Percentiles rank a stretch among this genome's conserved stretches.
phyloP scores from a whole-genome alignment of 306 rosid species.

The Inga oerstediana region DNA sequence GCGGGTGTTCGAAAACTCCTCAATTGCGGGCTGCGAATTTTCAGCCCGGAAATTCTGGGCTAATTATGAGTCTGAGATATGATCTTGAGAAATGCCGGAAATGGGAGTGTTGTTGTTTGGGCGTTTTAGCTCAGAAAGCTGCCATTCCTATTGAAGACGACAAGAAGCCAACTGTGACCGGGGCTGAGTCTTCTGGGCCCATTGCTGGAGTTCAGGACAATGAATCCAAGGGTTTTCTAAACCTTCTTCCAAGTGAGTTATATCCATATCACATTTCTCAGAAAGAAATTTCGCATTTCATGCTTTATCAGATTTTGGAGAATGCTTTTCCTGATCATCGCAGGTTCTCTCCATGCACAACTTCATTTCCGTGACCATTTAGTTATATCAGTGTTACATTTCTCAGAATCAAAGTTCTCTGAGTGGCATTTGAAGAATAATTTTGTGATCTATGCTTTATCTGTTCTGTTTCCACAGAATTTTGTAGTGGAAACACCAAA shows the following conservation, averaged over 20 bases:
- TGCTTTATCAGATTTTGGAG: background rate
- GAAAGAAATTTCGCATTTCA: conserved; percentile 5
- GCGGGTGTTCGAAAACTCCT: conserved; percentile 41
- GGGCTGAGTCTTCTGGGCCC: conserved; percentile 42
- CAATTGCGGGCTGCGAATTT: conserved; percentile 43
- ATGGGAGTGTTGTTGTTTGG: conserved; percentile 59
- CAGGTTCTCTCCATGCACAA: background rate
- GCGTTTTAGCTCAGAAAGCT: conserved; percentile 58
- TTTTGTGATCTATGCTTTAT: background rate
- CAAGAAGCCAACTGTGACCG: conserved; percentile 49
- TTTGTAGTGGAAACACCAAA: conserved; percentile 11
- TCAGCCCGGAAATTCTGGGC: conserved; percentile 32
- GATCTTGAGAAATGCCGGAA: conserved; percentile 40
- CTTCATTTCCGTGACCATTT: background rate
- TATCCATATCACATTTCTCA: background rate
- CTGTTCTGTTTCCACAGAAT: conserved; percentile 2
- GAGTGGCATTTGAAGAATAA: conserved; percentile 11
- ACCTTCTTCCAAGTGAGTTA: conserved; percentile 80
- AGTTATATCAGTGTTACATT: background rate
- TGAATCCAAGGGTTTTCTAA: conserved; percentile 46
- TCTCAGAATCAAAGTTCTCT: background rate
- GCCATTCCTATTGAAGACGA: conserved; percentile 72
- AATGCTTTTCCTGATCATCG: background rate
- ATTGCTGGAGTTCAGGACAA: conserved; percentile 32
- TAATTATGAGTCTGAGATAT: conserved; percentile 44